These are phyloP conservation scores for Vinca major DNA, from an alignment of 305 asterid species.

Conservation along the genomic window DNA sequence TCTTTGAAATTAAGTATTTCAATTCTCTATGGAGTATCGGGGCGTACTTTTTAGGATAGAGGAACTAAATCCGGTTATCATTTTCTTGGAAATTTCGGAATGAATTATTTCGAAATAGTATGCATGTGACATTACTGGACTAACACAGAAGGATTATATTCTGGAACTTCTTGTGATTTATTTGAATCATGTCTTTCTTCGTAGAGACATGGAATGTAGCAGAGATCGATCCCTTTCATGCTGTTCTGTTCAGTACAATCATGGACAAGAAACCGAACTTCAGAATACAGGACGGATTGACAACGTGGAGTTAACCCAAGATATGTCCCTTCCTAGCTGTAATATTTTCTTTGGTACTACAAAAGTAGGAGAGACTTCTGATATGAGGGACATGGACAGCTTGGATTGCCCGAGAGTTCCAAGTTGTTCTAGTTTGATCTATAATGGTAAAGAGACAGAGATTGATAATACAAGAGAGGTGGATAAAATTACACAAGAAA, in stretches of 20 bases:
- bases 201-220: conserved; percentile 45
- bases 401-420: conserved; percentile 32
- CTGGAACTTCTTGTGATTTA: not conserved
- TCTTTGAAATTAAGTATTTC: too few relatives aligned
- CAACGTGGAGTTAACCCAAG: conserved; percentile 16
- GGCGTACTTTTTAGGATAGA: not conserved
- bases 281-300: conserved; percentile 35
- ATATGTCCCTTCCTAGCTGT: conserved; percentile 1
- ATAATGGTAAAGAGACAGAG: conserved; percentile 31
- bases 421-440: conserved; percentile 15
- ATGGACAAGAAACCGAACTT: conserved; percentile 31
- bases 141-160: conserved; percentile 4
- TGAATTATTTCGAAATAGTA: not conserved
- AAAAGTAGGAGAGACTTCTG: conserved; percentile 7
- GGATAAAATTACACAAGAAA: conserved; percentile 36
- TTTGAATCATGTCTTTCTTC: conserved; percentile 10
- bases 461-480: conserved; percentile 33
- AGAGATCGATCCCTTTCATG: conserved; percentile 38
- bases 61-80: not conserved
- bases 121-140: not conserved
- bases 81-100: not conserved
- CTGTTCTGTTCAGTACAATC: conserved; percentile 35
- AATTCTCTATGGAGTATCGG: not conserved
- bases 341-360: conserved; percentile 1
- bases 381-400: conserved; percentile 5